Evolutionary conservation across 306 rosid species (phyloP).

Genomic region (Casuarina glauca): DNA sequence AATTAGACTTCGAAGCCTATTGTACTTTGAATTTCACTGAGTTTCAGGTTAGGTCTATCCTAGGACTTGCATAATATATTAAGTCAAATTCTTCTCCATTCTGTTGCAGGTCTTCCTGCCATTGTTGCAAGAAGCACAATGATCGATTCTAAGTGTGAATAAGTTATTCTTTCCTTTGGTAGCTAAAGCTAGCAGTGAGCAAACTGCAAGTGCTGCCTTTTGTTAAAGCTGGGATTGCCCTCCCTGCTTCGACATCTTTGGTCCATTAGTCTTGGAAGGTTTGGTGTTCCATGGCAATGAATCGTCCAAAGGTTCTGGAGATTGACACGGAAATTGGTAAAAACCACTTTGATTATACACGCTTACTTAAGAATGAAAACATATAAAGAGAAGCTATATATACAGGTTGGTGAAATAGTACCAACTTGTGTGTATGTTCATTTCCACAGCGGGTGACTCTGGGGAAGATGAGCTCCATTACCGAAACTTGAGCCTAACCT

Average conservation of each 20-base stretch:
- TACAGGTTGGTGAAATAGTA: too few relatives aligned
- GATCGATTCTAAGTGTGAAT: conserved; percentile 69
- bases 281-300: conserved; percentile 52
- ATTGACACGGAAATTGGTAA: too few relatives aligned
- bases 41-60: background rate
- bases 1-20: too few relatives aligned
- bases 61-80: background rate
- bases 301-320: too few relatives aligned
- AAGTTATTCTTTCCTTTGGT: conserved; percentile 83
- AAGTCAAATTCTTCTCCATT: conserved; percentile 20
- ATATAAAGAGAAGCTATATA: too few relatives aligned
- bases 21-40: background rate
- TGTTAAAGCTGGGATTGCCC: too few relatives aligned
- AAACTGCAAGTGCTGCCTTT: conserved; percentile 54
- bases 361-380: too few relatives aligned
- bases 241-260: background rate
- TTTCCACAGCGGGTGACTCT: too few relatives aligned
- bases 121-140: conserved; percentile 87
- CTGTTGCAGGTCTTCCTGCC: conserved; percentile 77
- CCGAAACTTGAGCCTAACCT: too few relatives aligned
- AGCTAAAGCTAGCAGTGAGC: conserved; percentile 56
- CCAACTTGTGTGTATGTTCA: too few relatives aligned
- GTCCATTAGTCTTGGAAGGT: conserved; percentile 82
- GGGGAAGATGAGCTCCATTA: too few relatives aligned
- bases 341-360: too few relatives aligned